Conservation (phyloP, 2,329 filamentous ascomycete genomes). For the Grosmannia clavigera region DNA sequence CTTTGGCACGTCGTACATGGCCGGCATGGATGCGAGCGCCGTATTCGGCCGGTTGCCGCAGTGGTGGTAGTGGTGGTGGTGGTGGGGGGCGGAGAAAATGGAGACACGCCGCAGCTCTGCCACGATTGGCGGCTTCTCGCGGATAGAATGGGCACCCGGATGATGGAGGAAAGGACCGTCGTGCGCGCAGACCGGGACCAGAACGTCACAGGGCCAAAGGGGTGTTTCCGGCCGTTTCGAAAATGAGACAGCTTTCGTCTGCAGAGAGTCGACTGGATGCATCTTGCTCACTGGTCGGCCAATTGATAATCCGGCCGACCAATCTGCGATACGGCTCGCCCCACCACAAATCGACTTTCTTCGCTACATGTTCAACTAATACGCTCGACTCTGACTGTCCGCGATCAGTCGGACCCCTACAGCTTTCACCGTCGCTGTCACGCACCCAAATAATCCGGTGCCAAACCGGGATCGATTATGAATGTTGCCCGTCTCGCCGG, state of each 20-base stretch:
- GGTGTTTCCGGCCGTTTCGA: too few species aligned
- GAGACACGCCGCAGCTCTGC: too few species aligned
- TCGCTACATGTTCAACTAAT: background rate
- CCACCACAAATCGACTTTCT: background rate
- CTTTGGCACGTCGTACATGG: slow-evolving; percentile 55
- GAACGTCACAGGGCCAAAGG: too few species aligned
- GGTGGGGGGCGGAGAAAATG: too few species aligned
- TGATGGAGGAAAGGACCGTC: too few species aligned
- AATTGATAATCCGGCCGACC: slow-evolving; percentile 1
- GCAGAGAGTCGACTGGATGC: background rate
- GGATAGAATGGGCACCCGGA: too few species aligned
- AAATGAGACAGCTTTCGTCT: background rate
- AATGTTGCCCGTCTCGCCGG: background rate
- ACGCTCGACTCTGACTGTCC: background rate
- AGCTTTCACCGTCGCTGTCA: background rate
- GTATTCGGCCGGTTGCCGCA: background rate
- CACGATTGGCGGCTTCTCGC: too few species aligned
- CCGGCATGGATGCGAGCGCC: slow-evolving; percentile 7
- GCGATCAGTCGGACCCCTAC: background rate
- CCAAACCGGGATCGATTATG: background rate
- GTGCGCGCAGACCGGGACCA: too few species aligned
- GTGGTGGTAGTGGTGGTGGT: too few species aligned
- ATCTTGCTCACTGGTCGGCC: background rate
- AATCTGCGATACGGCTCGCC: background rate
- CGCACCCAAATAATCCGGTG: too few species aligned